A percentile compares a stretch with the other conserved stretches of the same genome.
These are phyloP conservation scores for Imleria badia DNA, from an alignment of 768 basidiomycete species.

Conservation along the genomic window DNA sequence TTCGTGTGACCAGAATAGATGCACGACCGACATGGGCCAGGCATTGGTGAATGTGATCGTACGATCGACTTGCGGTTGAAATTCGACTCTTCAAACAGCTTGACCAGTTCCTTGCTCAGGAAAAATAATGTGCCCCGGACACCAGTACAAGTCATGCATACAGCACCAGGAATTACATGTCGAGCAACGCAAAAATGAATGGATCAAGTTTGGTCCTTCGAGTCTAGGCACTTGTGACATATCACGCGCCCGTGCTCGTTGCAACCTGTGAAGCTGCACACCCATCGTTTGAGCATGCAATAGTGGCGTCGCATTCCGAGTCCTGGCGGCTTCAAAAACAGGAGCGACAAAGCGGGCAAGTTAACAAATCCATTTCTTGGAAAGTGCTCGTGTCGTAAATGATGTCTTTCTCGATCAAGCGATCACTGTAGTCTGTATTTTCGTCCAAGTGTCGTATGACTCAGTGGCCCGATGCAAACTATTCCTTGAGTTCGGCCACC, in stretches of 20 bases:
- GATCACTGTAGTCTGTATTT: not conserved
- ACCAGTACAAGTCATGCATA: not conserved
- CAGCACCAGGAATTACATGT: conserved; percentile 1
- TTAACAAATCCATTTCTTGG: not conserved
- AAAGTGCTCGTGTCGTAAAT: not conserved
- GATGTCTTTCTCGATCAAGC: not conserved
- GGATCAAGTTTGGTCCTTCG: not conserved
- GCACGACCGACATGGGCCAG: not conserved
- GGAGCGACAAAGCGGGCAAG: conserved; percentile 3
- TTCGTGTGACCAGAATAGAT: not conserved
- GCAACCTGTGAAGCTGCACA: not conserved
- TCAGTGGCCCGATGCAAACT: not conserved
- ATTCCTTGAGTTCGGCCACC: not conserved
- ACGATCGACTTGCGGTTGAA: not conserved
- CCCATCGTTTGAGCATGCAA: not conserved
- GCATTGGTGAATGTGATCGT: not conserved
- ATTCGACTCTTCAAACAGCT: not conserved
- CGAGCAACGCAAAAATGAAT: not conserved
- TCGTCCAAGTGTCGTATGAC: not conserved
- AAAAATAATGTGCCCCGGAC: not conserved
- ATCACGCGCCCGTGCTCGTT: not conserved
- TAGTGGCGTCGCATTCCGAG: not conserved
- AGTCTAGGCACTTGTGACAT: not conserved
- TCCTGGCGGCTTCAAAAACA: not conserved
- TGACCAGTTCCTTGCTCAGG: not conserved